Conservation (phyloP, 495 filamentous ascomycete species). For the Penicillium silybi region DNA sequence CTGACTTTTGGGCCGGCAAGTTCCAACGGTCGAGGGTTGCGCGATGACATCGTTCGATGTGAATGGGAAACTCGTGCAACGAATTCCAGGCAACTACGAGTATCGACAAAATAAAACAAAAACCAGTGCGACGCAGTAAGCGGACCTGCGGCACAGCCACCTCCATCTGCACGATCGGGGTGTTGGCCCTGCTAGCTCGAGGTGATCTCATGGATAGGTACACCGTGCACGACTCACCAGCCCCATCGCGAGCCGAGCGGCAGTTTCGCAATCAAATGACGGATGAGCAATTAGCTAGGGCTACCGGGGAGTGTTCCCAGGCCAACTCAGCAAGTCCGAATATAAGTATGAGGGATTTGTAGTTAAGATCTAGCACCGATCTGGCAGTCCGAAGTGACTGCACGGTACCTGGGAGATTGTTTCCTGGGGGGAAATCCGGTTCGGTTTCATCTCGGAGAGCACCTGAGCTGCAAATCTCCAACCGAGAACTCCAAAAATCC, state of each 20-base stretch:
- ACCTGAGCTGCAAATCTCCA: neutral
- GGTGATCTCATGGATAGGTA: constrained; percentile 1
- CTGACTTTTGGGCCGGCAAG: neutral
- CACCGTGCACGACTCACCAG: constrained; percentile 16
- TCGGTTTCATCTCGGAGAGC: constrained; percentile 1
- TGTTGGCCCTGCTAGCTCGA: neutral
- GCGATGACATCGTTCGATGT: neutral
- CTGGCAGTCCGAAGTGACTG: constrained; percentile 12
- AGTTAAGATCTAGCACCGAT: constrained; percentile 22
- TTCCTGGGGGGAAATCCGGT: constrained; percentile 5
- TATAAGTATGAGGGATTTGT: constrained; percentile 28
- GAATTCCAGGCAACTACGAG: constrained; percentile 11
- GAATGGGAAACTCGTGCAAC: constrained; percentile 6
- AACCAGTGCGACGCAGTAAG: constrained; percentile 13
- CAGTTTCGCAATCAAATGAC: neutral
- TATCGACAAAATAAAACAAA: constrained; percentile 9
- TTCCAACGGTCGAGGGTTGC: too few species aligned
- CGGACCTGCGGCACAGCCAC: constrained; percentile 24
- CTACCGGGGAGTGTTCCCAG: neutral
- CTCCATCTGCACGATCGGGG: constrained; percentile 13
- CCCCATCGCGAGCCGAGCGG: constrained; percentile 20
- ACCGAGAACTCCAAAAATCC: constrained; percentile 3
- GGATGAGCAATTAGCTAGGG: neutral
- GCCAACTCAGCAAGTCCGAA: neutral
- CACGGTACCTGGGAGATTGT: neutral